phyloP scores from a whole-genome alignment of 2,329 filamentous ascomycete species.

The Phaeosphaeriaceae sp. region DNA sequence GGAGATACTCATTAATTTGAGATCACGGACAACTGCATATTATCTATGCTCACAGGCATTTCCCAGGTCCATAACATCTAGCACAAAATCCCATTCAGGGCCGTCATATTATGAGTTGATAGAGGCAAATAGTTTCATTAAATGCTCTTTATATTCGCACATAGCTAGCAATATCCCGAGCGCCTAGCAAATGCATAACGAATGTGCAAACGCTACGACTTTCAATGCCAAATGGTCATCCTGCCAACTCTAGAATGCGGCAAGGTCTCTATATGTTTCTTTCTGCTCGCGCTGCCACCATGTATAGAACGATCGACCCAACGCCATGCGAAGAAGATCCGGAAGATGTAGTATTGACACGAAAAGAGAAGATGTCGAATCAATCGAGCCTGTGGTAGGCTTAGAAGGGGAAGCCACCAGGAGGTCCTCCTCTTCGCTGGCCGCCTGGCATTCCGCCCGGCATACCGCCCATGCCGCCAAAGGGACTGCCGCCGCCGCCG shows the following conservation, averaged over 20 bases:
- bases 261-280: neutral
- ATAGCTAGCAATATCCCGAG: neutral
- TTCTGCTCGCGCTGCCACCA: neutral
- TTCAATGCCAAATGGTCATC: neutral
- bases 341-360: neutral
- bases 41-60: no score
- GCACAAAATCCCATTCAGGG: no score
- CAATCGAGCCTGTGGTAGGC: neutral
- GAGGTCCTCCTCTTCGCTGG: slow-evolving; percentile 39
- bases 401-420: slow-evolving; percentile 41
- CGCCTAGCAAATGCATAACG: neutral
- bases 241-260: neutral
- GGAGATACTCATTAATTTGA: no score
- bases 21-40: no score
- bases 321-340: neutral
- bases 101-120: no score
- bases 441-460: slow-evolving; percentile 46
- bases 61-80: no score
- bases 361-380: neutral
- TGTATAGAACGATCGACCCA: neutral
- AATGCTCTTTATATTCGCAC: neutral
- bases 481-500: slow-evolving; percentile 52
- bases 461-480: slow-evolving; percentile 46
- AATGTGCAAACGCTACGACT: neutral
- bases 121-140: neutral